Percentiles rank a stretch among this genome's conserved stretches.
These are phyloP conservation scores for Ascochyta rabiei DNA, from an alignment of 2,329 filamentous ascomycete species.

Conservation along the genomic window DNA sequence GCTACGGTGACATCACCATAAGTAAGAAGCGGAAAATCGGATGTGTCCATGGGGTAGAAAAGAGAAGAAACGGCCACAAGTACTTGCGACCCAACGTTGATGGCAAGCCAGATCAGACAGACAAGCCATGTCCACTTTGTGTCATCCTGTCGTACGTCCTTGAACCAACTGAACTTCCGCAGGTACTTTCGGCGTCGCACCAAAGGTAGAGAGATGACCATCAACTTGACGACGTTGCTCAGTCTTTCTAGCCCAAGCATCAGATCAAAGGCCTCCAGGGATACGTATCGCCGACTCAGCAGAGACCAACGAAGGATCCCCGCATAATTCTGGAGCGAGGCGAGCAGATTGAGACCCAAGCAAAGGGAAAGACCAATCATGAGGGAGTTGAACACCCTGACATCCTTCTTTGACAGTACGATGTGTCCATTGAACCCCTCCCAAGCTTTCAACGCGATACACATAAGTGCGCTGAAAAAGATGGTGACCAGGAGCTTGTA, in stretches of 20 bases:
- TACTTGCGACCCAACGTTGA: slow-evolving; percentile 44
- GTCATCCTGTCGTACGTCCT: slow-evolving; percentile 38
- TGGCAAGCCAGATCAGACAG: slow-evolving; percentile 39
- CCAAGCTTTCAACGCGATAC: slow-evolving; percentile 35
- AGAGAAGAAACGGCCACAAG: slow-evolving; percentile 42
- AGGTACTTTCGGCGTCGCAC: slow-evolving; percentile 33
- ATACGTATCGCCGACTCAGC: slow-evolving; percentile 40
- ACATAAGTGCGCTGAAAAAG: slow-evolving; percentile 39
- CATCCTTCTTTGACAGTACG: slow-evolving; percentile 35
- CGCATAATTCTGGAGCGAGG: slow-evolving; percentile 43
- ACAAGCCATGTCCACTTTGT: slow-evolving; percentile 43
- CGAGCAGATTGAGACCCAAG: slow-evolving; percentile 43
- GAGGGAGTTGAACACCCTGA: slow-evolving; percentile 43
- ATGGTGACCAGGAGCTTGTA: slow-evolving; percentile 37
- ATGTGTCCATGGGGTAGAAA: slow-evolving; percentile 45
- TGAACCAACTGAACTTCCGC: slow-evolving; percentile 35
- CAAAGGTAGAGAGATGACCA: slow-evolving; percentile 42
- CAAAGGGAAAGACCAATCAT: slow-evolving; percentile 43
- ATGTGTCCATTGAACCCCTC: slow-evolving; percentile 33
- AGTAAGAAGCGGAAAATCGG: slow-evolving; percentile 32
- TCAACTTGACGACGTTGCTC: slow-evolving; percentile 42
- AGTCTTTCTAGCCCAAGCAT: slow-evolving; percentile 40
- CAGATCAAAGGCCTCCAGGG: slow-evolving; percentile 43
- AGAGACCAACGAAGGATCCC: slow-evolving; percentile 44
- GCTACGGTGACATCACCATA: slow-evolving; percentile 37